phyloP scores from a whole-genome alignment of 148 eudicot species.

The Bassia scoparia region DNA sequence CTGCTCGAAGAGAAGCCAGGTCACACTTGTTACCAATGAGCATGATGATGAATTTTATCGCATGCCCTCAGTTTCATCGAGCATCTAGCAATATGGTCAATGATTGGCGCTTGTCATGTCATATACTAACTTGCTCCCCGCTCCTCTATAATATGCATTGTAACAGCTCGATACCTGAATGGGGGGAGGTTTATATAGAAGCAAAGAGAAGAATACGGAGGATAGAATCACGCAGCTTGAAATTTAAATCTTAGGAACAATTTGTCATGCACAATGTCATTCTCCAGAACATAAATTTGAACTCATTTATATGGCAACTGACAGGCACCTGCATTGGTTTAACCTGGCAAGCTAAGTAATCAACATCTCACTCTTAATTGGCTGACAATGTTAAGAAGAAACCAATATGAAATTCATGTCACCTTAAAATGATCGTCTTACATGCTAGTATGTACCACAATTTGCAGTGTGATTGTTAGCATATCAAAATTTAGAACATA shows the following conservation, averaged over 20 bases:
- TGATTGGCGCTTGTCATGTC: conserved; percentile 42
- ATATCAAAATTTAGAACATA: neutral
- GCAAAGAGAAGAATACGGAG: neutral
- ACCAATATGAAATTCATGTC: neutral
- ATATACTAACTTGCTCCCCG: conserved; percentile 41
- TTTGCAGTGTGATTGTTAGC: no score
- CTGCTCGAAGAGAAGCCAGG: conserved; percentile 35
- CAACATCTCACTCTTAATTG: neutral
- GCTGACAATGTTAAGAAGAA: neutral
- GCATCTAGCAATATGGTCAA: conserved; percentile 40
- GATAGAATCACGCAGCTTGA: neutral
- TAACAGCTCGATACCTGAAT: conserved; percentile 41
- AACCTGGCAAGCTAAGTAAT: neutral
- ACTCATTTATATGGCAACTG: no score
- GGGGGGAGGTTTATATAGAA: neutral
- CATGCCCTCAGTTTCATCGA: conserved; percentile 38
- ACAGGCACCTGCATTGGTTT: neutral
- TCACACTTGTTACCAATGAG: conserved; percentile 38
- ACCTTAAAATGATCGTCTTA: neutral
- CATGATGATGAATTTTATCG: conserved; percentile 36
- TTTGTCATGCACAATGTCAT: neutral
- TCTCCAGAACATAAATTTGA: no score
- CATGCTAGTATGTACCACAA: no score
- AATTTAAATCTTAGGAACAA: neutral
- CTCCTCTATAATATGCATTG: conserved; percentile 48